phyloP scores from a whole-genome alignment of 495 filamentous ascomycete species.

The Amphirosellinia nigrospora region DNA sequence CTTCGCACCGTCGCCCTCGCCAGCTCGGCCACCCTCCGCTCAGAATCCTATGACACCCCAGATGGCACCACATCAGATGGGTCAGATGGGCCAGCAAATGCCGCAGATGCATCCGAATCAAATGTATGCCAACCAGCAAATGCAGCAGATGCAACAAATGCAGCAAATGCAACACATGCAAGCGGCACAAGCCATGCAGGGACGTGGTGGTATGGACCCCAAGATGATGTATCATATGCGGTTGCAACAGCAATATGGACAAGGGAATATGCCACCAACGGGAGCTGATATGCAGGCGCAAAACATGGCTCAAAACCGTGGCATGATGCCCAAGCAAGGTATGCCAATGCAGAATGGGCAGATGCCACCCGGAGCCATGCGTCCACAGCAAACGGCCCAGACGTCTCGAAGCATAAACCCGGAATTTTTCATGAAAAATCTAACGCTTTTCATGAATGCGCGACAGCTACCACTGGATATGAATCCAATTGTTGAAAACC shows the following conservation, averaged over 20 bases:
- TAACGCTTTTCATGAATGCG: constrained; percentile 73
- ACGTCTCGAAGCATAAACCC: constrained; percentile 50
- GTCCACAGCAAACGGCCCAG: constrained; percentile 45
- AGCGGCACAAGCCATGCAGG: constrained; percentile 57
- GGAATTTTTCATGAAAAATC: constrained; percentile 75
- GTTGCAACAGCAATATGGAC: constrained; percentile 69
- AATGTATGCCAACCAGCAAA: constrained; percentile 45
- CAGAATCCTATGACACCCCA: constrained; percentile 52
- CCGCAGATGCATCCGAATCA: constrained; percentile 47
- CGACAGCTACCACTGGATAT: constrained; percentile 71
- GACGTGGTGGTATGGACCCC: constrained; percentile 58
- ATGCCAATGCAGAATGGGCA: constrained; percentile 55
- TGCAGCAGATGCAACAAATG: constrained; percentile 46
- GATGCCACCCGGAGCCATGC: constrained; percentile 51
- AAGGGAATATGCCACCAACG: constrained; percentile 59
- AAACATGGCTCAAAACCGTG: constrained; percentile 50
- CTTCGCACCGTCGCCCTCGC: constrained; percentile 58
- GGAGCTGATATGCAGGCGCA: constrained; percentile 48
- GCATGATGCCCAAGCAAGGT: constrained; percentile 57
- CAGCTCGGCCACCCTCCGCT: constrained; percentile 54
- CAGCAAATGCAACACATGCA: constrained; percentile 52
- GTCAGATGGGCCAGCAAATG: constrained; percentile 48
- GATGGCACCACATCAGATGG: constrained; percentile 56
- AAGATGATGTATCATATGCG: constrained; percentile 70
- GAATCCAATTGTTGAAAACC: constrained; percentile 72